Base-by-base conservation (phyloP, 768 basidiomycete species). In the Hortiboletus campestris region DNA sequence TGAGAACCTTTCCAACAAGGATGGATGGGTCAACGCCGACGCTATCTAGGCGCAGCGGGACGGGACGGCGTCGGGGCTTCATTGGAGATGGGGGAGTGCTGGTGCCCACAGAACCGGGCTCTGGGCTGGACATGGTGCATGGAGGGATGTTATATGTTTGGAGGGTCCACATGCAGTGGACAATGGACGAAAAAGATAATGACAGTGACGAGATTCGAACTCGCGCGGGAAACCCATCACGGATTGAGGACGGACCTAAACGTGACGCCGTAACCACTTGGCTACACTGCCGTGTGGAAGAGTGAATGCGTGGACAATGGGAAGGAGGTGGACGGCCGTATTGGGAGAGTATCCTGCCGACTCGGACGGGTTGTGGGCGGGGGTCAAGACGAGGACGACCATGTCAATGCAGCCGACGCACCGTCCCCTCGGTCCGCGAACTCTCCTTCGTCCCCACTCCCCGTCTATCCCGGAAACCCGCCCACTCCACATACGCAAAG, bases 171-270 rank as follows among this genome's bases (percentile, higher is more conserved):
- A n/a, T n/a, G n/a, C n/a, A n/a, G 44, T 53, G 56, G 57, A 63
- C 65, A 55, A 59, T 57, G 55, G 45, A 10, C 2, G 22, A 25
- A 51, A 63, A 63, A 62, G 4, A 49, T 16, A 32, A 22, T 79
- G 78, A 79, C 77, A 80, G 76, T 79, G 78, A 79, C 78, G 78
- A 79, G 78, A 80, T 80, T 79, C 78, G 78, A 79, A 79, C 78
- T 79, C 78, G 78, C 78, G 78, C 77, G 78, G 78, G 68, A 77
- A 76, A 78, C 78, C 78, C 78, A 79, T 79, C 78, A 79, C 78
- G 78, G 78, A 72, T 72, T 72, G 64, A 67, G 53, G 48, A 40
- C 39, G 40, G 51, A 71, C 78, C 78, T 79, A 79, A 79, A 79
- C 78, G 79, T 80, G 78, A 79, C 78, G 78, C 78, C 78, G 76